Evolutionary conservation across 2,329 filamentous ascomycete genomes (phyloP).

Genomic region (Lachnellula subtilissima): DNA sequence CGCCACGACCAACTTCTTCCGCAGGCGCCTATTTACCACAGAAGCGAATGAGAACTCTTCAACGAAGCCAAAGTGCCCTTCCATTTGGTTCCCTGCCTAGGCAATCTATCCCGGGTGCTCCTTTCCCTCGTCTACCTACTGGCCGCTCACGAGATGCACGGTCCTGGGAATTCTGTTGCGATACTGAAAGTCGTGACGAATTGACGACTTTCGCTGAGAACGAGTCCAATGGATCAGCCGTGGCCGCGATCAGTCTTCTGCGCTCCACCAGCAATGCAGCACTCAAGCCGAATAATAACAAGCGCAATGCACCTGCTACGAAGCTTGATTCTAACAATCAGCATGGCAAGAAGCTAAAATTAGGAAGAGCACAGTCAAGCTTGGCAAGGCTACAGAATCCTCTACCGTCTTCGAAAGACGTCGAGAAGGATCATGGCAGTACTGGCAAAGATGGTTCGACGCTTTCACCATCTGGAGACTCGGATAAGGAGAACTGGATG

Average conservation of each 20-base stretch:
- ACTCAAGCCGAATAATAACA: constrained; percentile 51
- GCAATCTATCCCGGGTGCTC: constrained; percentile 36
- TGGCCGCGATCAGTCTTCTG: constrained; percentile 76
- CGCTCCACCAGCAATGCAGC: constrained; percentile 60
- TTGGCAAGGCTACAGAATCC: constrained; percentile 54
- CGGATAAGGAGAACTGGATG: constrained; percentile 92
- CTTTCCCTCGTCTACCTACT: constrained; percentile 48
- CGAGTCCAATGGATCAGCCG: constrained; percentile 72
- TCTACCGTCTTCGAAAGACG: constrained; percentile 20
- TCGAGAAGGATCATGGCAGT: constrained; percentile 16
- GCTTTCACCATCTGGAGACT: constrained; percentile 60
- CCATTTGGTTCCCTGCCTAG: constrained; percentile 53
- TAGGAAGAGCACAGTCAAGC: constrained; percentile 58
- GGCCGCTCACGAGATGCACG: constrained; percentile 82
- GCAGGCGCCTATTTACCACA: constrained; percentile 38
- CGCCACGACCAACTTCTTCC: constrained; percentile 43
- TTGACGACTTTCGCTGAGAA: constrained; percentile 76
- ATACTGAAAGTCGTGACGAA: constrained; percentile 72
- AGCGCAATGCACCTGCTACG: constrained; percentile 53
- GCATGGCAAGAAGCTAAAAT: constrained; percentile 54
- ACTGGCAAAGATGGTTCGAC: constrained; percentile 35
- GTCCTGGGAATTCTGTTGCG: constrained; percentile 87
- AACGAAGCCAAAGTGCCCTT: constrained; percentile 67
- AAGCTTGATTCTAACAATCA: constrained; percentile 32
- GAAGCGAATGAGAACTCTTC: constrained; percentile 49